Percentiles rank a stretch among this genome's conserved stretches.
phyloP scores from a whole-genome alignment of 345 rosid genomes.

The Acer campestre region DNA sequence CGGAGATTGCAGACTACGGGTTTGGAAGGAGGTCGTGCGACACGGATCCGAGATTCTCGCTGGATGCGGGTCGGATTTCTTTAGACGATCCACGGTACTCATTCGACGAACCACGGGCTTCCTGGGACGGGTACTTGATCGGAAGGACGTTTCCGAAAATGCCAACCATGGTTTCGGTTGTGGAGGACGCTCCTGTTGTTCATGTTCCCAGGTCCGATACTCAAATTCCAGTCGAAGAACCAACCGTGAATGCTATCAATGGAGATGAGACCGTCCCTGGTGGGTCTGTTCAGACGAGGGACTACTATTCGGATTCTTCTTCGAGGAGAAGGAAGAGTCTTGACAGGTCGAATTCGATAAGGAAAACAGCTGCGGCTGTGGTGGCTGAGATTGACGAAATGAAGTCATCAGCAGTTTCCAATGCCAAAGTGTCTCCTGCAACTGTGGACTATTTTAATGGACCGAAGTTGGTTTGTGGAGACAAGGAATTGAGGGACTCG shows the following conservation, averaged over 20 bases:
- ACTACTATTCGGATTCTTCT: constrained; percentile 81
- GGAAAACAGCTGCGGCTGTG: constrained; percentile 79
- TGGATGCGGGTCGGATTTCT: constrained; percentile 73
- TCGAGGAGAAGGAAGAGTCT: constrained; percentile 86
- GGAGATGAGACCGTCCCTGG: constrained; percentile 73
- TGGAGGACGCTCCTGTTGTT: constrained; percentile 83
- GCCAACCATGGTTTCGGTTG: constrained; percentile 89
- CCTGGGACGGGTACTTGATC: constrained; percentile 88
- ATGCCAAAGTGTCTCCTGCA: constrained; percentile 76
- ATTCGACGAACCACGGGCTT: constrained; percentile 96
- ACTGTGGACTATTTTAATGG: constrained; percentile 48
- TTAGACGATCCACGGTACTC: constrained; percentile 87
- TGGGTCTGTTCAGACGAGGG: constrained; percentile 88
- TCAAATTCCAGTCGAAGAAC: constrained; percentile 80
- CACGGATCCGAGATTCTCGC: constrained; percentile 93
- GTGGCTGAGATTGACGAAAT: constrained; percentile 80
- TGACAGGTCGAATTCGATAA: constrained; percentile 73
- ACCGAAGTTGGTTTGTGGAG: constrained; percentile 42
- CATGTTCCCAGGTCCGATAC: constrained; percentile 62
- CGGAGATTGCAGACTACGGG: constrained; percentile 96
- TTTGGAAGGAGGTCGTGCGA: constrained; percentile 97
- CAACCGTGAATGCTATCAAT: constrained; percentile 38
- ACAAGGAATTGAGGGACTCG: constrained; percentile 55
- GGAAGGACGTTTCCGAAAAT: constrained; percentile 76
- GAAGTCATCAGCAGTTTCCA: constrained; percentile 47